These are phyloP conservation scores for Hypoxylon sp. DNA, from an alignment of 2,329 filamentous ascomycete genomes.

Conservation along the genomic window DNA sequence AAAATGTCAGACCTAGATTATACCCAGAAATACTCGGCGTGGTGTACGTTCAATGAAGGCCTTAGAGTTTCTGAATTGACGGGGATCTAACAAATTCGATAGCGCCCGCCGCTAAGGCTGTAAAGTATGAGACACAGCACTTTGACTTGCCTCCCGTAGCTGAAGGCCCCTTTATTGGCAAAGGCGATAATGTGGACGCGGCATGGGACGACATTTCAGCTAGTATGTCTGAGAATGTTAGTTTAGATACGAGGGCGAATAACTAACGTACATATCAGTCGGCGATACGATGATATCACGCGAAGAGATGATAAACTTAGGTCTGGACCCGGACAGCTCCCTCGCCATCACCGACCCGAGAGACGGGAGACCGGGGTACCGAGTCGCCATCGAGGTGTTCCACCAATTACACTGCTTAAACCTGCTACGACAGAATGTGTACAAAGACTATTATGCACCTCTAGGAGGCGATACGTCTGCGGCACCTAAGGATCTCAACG, in stretches of 20 bases:
- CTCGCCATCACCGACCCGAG: constrained; percentile 69
- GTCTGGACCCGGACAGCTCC: constrained; percentile 65
- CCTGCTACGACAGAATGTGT: constrained; percentile 63
- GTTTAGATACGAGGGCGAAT: background rate
- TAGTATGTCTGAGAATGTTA: constrained; percentile 44
- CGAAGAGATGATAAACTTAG: constrained; percentile 67
- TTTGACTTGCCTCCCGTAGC: constrained; percentile 65
- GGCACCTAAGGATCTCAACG: constrained; percentile 59
- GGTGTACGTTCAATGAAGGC: constrained; percentile 56
- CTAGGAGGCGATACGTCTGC: constrained; percentile 64
- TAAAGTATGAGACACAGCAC: constrained; percentile 65
- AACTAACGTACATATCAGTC: constrained; percentile 57
- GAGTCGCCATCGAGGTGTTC: constrained; percentile 72
- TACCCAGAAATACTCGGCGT: constrained; percentile 61
- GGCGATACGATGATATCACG: constrained; percentile 73
- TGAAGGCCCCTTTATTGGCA: constrained; percentile 68
- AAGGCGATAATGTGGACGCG: constrained; percentile 68
- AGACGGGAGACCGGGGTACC: constrained; percentile 70
- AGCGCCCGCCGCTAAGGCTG: constrained; percentile 64
- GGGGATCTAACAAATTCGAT: constrained; percentile 24
- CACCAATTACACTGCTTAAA: constrained; percentile 69
- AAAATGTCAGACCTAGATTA: constrained; percentile 55
- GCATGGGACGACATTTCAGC: constrained; percentile 64
- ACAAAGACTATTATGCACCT: constrained; percentile 64
- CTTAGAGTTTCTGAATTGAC: background rate